phyloP scores from a whole-genome alignment of 2,329 filamentous ascomycete species.

The Epichloe bromicola region DNA sequence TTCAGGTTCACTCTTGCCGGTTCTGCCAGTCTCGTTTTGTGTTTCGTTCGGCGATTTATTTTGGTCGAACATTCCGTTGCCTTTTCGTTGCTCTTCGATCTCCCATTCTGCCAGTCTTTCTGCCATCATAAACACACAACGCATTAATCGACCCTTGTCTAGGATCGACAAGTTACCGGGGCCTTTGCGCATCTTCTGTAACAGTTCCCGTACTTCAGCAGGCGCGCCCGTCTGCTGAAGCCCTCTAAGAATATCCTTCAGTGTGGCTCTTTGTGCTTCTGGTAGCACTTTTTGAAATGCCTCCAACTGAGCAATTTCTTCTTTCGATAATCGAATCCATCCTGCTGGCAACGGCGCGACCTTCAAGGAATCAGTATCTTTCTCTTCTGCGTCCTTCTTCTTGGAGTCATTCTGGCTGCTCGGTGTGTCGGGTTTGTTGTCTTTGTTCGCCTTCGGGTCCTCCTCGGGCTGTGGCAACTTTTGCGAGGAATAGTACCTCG shows the following conservation, averaged over 20 bases:
- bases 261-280: conserved; percentile 42
- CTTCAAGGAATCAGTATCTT: conserved; percentile 14
- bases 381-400: conserved; percentile 8
- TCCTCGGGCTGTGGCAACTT: conserved; percentile 26
- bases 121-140: conserved; percentile 23
- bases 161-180: conserved; percentile 38
- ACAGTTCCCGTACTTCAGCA: conserved; percentile 46
- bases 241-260: conserved; percentile 47
- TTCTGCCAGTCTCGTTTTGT: conserved; percentile 9
- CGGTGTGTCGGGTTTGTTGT: conserved; percentile 11
- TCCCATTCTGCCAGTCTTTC: conserved; percentile 22
- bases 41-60: conserved; percentile 12
- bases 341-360: conserved; percentile 27
- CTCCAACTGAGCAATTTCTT: conserved; percentile 40
- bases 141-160: conserved; percentile 25
- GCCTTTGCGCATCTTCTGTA: conserved; percentile 38
- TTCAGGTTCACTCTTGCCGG: conserved; percentile 9
- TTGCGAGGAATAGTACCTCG: conserved; percentile 24
- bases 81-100: conserved; percentile 9
- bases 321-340: conserved; percentile 32
- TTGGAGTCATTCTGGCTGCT: conserved; percentile 9
- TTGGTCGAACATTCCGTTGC: conserved; percentile 11
- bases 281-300: conserved; percentile 50
- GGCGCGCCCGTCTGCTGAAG: conserved; percentile 60
- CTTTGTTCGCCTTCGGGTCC: conserved; percentile 15